phyloP scores from a whole-genome alignment of 106 monocot genomes.

The Chionographis japonica region DNA sequence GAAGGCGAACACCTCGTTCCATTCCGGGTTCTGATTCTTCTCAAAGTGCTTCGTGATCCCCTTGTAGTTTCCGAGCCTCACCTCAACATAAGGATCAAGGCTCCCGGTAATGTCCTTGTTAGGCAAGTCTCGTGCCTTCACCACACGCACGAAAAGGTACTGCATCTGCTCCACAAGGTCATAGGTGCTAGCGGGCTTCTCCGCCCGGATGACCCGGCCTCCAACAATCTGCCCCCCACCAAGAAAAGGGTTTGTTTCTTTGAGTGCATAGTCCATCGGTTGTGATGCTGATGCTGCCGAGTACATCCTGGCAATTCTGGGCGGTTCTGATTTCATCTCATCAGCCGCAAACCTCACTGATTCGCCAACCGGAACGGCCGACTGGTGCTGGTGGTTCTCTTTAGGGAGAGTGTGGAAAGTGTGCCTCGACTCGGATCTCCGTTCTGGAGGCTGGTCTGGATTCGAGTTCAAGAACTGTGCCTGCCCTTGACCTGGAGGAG shows the following conservation, averaged over 20 bases:
- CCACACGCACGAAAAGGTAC: background rate
- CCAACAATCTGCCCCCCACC: slow-evolving; percentile 19
- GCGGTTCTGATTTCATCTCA: slow-evolving; percentile 42
- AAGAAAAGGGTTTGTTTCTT: slow-evolving; percentile 25
- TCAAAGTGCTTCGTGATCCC: slow-evolving; percentile 1
- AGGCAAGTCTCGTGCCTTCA: background rate
- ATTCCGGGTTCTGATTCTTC: slow-evolving; percentile 2
- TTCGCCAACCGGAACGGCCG: slow-evolving; percentile 2
- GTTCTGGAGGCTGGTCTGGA: background rate
- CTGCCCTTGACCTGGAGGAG: slow-evolving; percentile 2
- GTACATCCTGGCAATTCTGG: slow-evolving; percentile 37
- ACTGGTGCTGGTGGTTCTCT: background rate
- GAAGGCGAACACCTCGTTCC: slow-evolving; percentile 1
- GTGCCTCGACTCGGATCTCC: slow-evolving; percentile 4
- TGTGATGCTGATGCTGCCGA: slow-evolving; percentile 23
- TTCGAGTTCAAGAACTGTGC: background rate
- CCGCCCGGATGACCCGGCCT: background rate
- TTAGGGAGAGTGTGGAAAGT: slow-evolving; percentile 7
- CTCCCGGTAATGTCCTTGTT: background rate
- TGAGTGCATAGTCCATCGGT: slow-evolving; percentile 18
- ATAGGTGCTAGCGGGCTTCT: background rate
- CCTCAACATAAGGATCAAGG: slow-evolving; percentile 3
- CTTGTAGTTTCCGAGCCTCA: slow-evolving; percentile 2
- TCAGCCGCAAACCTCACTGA: slow-evolving; percentile 12
- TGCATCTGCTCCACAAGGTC: slow-evolving; percentile 6